Percentiles rank a stretch among this genome's conserved stretches.
phyloP scores from a whole-genome alignment of 73 alveolate genomes.

The Tetrahymena elliotti region DNA sequence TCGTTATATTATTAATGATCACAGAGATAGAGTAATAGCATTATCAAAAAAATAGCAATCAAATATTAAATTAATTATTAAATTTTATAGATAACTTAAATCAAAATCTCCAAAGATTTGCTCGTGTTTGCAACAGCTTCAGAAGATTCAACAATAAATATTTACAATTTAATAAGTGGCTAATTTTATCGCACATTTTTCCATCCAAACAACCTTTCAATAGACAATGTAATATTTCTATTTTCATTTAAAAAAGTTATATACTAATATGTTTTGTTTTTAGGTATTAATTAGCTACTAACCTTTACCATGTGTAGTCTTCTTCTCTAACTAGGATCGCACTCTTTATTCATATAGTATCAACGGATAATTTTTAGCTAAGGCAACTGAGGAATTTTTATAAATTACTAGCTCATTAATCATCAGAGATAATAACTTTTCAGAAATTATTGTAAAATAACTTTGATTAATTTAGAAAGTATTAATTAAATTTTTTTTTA shows the following conservation, averaged over 20 bases:
- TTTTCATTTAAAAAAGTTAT: neutral
- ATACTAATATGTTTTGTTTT: neutral
- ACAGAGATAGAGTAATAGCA: constrained; percentile 6
- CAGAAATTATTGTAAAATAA: constrained; percentile 43
- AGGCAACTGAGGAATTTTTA: constrained; percentile 43
- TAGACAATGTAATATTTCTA: constrained; percentile 18
- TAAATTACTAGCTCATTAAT: constrained; percentile 49
- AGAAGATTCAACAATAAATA: constrained; percentile 44
- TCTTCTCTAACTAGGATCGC: constrained; percentile 54
- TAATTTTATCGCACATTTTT: constrained; percentile 45
- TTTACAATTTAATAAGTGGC: constrained; percentile 52
- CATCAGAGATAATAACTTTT: constrained; percentile 39
- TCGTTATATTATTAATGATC: constrained; percentile 27
- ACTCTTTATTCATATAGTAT: constrained; percentile 49
- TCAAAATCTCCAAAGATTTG: constrained; percentile 16
- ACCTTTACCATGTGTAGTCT: constrained; percentile 59
- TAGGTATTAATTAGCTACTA: constrained; percentile 37
- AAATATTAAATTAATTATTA: neutral
- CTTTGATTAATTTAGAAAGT: neutral
- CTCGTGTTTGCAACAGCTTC: constrained; percentile 52
- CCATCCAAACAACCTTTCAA: constrained; percentile 56
- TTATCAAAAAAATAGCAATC: neutral
- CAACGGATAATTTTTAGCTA: constrained; percentile 55
- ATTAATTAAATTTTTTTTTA: neutral
- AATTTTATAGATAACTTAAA: constrained; percentile 37